phyloP scores from a whole-genome alignment of 768 basidiomycete genomes.

The Mycena vitilis region DNA sequence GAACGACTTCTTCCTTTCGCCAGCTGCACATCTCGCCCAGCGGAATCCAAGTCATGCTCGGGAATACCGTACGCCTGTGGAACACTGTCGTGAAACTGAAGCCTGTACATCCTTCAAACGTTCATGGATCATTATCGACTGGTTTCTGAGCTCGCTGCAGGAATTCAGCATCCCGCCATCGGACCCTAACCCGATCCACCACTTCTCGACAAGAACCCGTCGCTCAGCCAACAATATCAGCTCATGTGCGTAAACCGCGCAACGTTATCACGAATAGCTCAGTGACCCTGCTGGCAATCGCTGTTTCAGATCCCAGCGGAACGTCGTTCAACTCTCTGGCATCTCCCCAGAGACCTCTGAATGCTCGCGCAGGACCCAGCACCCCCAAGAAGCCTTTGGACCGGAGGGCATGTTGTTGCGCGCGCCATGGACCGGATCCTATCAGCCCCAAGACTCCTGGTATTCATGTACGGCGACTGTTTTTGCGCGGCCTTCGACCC shows the following conservation, averaged over 20 bases:
- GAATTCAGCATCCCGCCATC: slow-evolving; percentile 32
- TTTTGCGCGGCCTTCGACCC: background rate
- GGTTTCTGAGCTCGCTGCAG: slow-evolving; percentile 8
- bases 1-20: background rate
- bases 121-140: too few relatives aligned
- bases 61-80: slow-evolving; percentile 20
- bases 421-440: slow-evolving; percentile 22
- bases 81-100: slow-evolving; percentile 23
- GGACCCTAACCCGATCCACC: slow-evolving; percentile 32
- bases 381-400: slow-evolving; percentile 18
- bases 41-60: slow-evolving; percentile 23
- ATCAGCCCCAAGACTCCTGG: background rate
- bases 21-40: background rate
- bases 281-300: background rate
- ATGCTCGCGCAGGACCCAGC: slow-evolving; percentile 2
- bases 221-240: slow-evolving; percentile 26
- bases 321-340: slow-evolving; percentile 27
- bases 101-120: slow-evolving; percentile 13
- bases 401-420: slow-evolving; percentile 13
- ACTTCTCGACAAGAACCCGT: slow-evolving; percentile 31
- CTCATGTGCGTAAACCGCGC: slow-evolving; percentile 11
- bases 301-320: slow-evolving; percentile 25
- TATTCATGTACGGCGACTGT: background rate
- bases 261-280: too few relatives aligned
- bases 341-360: slow-evolving; percentile 11